These are phyloP conservation scores for Biscogniauxia mediterranea DNA, from an alignment of 2,329 filamentous ascomycete species.

Conservation along the genomic window DNA sequence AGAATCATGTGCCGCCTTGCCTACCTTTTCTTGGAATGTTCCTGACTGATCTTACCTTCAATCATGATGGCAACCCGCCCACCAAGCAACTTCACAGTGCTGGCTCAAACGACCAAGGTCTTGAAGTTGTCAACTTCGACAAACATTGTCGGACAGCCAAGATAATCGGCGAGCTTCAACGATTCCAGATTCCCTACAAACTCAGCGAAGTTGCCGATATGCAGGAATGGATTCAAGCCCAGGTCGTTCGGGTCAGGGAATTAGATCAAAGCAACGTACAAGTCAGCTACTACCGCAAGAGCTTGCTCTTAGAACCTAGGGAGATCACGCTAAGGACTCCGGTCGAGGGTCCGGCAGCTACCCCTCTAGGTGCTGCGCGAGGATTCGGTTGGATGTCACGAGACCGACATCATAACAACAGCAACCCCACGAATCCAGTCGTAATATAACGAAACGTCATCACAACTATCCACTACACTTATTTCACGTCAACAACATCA, in stretches of 20 bases:
- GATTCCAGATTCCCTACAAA: constrained; percentile 91
- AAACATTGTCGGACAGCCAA: constrained; percentile 93
- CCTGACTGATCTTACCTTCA: constrained; percentile 91
- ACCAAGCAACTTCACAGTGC: constrained; percentile 68
- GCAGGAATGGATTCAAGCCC: constrained; percentile 86
- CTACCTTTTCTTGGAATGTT: constrained; percentile 96
- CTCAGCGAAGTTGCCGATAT: constrained; percentile 81
- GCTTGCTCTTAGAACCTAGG: constrained; percentile 77
- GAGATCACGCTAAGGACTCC: constrained; percentile 43
- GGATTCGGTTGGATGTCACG: constrained; percentile 51
- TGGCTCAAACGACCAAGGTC: constrained; percentile 59
- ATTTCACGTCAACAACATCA: constrained; percentile 1
- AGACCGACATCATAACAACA: constrained; percentile 37
- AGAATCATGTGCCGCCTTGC: constrained; percentile 86
- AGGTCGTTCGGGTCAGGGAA: constrained; percentile 74
- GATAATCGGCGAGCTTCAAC: constrained; percentile 92
- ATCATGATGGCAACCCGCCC: constrained; percentile 88
- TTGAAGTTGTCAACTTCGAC: constrained; percentile 94
- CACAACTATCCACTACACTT: background rate
- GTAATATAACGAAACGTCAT: constrained; percentile 18
- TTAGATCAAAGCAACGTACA: constrained; percentile 55
- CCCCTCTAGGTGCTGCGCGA: constrained; percentile 29
- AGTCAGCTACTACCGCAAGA: constrained; percentile 73
- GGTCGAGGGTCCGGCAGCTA: constrained; percentile 28
- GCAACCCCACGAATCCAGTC: constrained; percentile 16